Conservation (phyloP, 805 yeast species). For the Kregervanrija delftensis region DNA sequence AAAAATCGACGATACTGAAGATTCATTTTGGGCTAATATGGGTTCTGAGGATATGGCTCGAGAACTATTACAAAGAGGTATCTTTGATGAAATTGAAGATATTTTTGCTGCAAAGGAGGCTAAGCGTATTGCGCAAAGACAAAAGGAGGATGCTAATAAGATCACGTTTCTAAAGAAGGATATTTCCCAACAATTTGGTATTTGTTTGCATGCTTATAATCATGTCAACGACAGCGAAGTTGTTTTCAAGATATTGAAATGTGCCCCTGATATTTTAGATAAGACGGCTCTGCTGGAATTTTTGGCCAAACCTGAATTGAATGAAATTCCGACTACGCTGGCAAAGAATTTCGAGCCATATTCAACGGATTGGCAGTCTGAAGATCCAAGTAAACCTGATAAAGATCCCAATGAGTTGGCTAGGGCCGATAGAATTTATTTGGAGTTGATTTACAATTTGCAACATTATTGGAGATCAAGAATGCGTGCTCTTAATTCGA, state of each 20-base stretch:
- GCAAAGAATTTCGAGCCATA: slow-evolving; percentile 76
- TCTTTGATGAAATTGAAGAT: slow-evolving; percentile 75
- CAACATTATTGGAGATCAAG: slow-evolving; percentile 90
- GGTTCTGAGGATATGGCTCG: slow-evolving; percentile 54
- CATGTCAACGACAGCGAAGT: slow-evolving; percentile 55
- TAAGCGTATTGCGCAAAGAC: slow-evolving; percentile 41
- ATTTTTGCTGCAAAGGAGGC: slow-evolving; percentile 80
- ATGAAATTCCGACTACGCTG: slow-evolving; percentile 65
- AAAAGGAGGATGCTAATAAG: slow-evolving; percentile 45
- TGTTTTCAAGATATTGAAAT: slow-evolving; percentile 62
- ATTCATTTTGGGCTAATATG: slow-evolving; percentile 78
- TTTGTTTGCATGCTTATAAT: slow-evolving; percentile 77
- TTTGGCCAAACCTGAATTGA: slow-evolving; percentile 65
- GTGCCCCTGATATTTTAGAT: slow-evolving; percentile 65
- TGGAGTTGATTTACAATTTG: slow-evolving; percentile 77
- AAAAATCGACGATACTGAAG: slow-evolving; percentile 73
- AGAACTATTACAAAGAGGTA: slow-evolving; percentile 66
- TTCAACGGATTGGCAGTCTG: slow-evolving; percentile 57
- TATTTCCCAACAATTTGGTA: slow-evolving; percentile 90
- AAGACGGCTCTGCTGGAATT: slow-evolving; percentile 79
- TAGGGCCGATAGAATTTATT: slow-evolving; percentile 77
- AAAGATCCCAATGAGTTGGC: slow-evolving; percentile 74
- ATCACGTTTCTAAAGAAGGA: slow-evolving; percentile 73
- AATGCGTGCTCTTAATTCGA: slow-evolving; percentile 70
- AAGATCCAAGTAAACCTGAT: slow-evolving; percentile 40